Evolutionary conservation across 768 basidiomycete species (phyloP).

Genomic region (Kwoniella mangroviensis): DNA sequence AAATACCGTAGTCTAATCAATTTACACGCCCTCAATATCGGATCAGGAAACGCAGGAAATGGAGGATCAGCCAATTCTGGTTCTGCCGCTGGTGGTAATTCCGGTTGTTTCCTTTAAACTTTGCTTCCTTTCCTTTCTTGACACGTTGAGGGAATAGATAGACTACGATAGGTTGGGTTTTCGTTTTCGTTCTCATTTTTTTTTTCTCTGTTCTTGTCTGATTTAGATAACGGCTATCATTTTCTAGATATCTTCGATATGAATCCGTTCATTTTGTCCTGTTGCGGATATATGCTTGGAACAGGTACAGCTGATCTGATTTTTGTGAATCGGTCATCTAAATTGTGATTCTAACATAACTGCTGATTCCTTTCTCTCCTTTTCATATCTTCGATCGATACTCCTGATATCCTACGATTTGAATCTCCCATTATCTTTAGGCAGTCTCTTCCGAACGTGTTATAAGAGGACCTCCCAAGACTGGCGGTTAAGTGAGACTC

Average conservation of each 20-base stretch:
- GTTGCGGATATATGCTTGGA: too few species aligned
- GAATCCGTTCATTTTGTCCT: not conserved
- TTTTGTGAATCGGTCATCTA: not conserved
- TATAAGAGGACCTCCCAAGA: constrained; percentile 6
- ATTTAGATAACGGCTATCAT: not conserved
- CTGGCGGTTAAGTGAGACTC: constrained; percentile 3
- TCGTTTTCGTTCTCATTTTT: not conserved
- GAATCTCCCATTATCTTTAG: not conserved
- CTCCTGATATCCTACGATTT: constrained; percentile 5
- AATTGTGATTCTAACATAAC: not conserved
- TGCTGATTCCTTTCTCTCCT: not conserved
- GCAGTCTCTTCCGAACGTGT: constrained; percentile 12
- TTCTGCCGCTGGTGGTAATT: constrained; percentile 35
- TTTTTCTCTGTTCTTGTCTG: too few species aligned
- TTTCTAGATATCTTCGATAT: not conserved
- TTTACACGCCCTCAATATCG: constrained; percentile 47
- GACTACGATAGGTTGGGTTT: not conserved
- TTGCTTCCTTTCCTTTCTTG: not conserved
- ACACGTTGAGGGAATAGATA: not conserved
- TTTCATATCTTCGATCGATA: constrained; percentile 14
- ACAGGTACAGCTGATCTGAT: not conserved
- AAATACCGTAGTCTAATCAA: constrained; percentile 33
- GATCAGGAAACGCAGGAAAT: constrained; percentile 46
- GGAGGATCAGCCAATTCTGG: constrained; percentile 47
- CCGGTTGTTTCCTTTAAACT: constrained; percentile 18